phyloP scores from a whole-genome alignment of 2,329 filamentous ascomycete genomes.

The Exophiala phaeomuriformis region DNA sequence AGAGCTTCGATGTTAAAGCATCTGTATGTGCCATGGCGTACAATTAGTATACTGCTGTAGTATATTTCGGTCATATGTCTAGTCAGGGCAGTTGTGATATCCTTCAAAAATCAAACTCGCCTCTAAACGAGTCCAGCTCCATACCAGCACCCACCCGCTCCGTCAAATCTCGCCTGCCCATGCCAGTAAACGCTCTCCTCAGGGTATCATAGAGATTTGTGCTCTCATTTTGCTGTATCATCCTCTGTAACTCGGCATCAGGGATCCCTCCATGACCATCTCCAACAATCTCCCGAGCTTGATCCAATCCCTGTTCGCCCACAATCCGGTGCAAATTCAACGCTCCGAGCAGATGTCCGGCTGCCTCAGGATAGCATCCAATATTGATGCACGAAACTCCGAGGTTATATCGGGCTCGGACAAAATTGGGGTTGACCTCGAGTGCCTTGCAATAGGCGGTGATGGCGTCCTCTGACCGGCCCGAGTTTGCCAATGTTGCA shows the following conservation, averaged over 20 bases:
- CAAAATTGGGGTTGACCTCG: conserved; percentile 87
- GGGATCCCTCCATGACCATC: conserved; percentile 48
- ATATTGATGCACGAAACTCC: conserved; percentile 97
- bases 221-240: conserved; percentile 92
- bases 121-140: conserved; percentile 80
- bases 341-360: conserved; percentile 83
- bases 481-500: conserved; percentile 90
- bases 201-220: conserved; percentile 95
- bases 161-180: conserved; percentile 80
- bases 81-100: too few species aligned
- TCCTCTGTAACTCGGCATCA: conserved; percentile 72
- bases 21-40: too few species aligned
- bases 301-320: conserved; percentile 73
- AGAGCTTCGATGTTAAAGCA: too few species aligned
- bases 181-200: conserved; percentile 88
- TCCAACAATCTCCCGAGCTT: conserved; percentile 70
- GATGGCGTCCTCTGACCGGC: conserved; percentile 90
- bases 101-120: conserved; percentile 75
- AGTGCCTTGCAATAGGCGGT: conserved; percentile 92
- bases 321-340: conserved; percentile 93
- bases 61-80: too few species aligned
- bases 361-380: conserved; percentile 86
- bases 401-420: conserved; percentile 91
- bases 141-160: conserved; percentile 84
- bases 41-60: too few species aligned